Base-by-base conservation (phyloP, 2,329 filamentous ascomycete genomes). In the Dactylellina sp. region DNA sequence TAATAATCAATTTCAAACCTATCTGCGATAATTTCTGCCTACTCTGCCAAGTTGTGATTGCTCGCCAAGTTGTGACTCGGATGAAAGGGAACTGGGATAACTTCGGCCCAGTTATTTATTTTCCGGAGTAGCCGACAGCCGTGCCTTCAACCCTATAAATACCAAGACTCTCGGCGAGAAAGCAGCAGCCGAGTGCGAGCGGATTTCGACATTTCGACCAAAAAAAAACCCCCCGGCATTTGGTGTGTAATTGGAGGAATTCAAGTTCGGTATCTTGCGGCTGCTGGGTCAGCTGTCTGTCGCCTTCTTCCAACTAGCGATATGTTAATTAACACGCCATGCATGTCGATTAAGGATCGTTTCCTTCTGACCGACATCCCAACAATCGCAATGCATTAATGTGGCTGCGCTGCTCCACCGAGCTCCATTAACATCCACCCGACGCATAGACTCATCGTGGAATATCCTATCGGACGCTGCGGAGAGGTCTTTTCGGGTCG, bases 101-200 rank as follows among this genome's bases (percentile, higher is more conserved):
- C 7, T 20, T 61, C 50, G 32, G 35, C 18, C 32, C 61, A 39
- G 24, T 7, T 40, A 20, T 60, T 46, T 59, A 68, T 47, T 49
- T 60, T 47, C 47, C 53, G 53, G 61, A 22, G 44, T 49, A 44
- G 18, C 63, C 63, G 53, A 18, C 50, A 16, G 39, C 40, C 62
- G 49, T 62, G 55, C 47, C 53, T 37, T 65, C 52, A 59, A 53
- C 46, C 68, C 68, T 72, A 72, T 61, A 74, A 62, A 62, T 55
- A 66, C 70, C 61, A 74, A 74, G 70, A 66, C 46, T 74, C 70
- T 74, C 44, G 70, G 70, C 70, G 55, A 53, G 52, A 52, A 50
- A 47, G 46, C 25, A 37, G 11, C 28, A 20, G 40, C n/a, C 28
- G 28, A 32, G 46, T 32, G 28, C 28, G 28, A 32, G 28, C 28